Percentiles rank a stretch among this genome's conserved stretches.
Conservation (phyloP, 1,284 basidiomycete genomes). For the Ustilago trichophora region DNA sequence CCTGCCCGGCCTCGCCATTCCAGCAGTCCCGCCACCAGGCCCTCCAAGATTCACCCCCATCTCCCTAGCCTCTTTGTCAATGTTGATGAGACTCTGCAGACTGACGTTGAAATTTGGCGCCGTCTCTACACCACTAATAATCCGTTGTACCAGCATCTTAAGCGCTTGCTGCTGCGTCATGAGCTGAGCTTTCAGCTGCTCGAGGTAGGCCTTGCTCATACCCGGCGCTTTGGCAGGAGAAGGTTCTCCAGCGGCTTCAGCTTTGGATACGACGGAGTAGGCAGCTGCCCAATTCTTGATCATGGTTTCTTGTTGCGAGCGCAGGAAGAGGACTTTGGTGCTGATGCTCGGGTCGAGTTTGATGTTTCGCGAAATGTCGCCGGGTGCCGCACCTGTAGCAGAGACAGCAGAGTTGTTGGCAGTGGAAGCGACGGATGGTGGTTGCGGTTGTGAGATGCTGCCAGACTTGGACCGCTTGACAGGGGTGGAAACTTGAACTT, state of each 20-base stretch:
- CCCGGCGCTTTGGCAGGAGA: slow-evolving; percentile 19
- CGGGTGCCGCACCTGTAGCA: neutral
- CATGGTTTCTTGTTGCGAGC: slow-evolving; percentile 57
- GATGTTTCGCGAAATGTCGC: slow-evolving; percentile 22
- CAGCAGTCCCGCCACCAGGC: slow-evolving; percentile 25
- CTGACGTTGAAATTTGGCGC: slow-evolving; percentile 50
- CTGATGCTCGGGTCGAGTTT: slow-evolving; percentile 38
- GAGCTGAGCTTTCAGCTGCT: slow-evolving; percentile 52
- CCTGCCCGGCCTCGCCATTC: slow-evolving; percentile 8
- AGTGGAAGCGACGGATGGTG: neutral
- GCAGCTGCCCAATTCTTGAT: slow-evolving; percentile 50
- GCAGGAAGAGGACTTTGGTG: slow-evolving; percentile 51
- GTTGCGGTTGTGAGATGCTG: slow-evolving; percentile 28
- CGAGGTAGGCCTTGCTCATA: slow-evolving; percentile 41
- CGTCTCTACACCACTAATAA: slow-evolving; percentile 34
- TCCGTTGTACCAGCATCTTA: slow-evolving; percentile 37
- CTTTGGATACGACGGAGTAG: slow-evolving; percentile 25
- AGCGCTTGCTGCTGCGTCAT: slow-evolving; percentile 52
- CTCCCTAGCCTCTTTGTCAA: slow-evolving; percentile 58
- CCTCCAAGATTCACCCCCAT: slow-evolving; percentile 53
- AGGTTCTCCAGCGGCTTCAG: slow-evolving; percentile 1
- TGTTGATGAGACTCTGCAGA: slow-evolving; percentile 52
- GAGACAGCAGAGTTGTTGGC: neutral
- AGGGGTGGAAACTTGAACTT: slow-evolving; percentile 15
- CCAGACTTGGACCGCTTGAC: slow-evolving; percentile 41